Evolutionary conservation across 441 rosid species (phyloP), one percentile per base, ranked within the genome.

Genomic region (Aquilaria agallochum): DNA sequence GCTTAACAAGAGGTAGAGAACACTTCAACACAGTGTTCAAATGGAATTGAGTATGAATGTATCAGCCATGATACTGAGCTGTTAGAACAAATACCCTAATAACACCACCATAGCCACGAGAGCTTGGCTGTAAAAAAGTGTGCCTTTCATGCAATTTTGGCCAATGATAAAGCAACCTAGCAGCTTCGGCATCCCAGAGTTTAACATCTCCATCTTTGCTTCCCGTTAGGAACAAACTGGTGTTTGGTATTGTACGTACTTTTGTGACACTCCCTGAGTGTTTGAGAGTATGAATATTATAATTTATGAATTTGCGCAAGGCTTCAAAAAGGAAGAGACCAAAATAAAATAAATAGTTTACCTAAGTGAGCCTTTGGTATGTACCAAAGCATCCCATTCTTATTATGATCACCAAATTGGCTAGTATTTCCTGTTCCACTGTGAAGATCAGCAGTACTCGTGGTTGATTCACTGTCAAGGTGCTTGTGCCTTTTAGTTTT

Each of bases 331-430:
- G 45, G 45, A 7, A 34, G 9, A 58, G 20, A 15, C 45, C 5
- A 49, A 30, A 53, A 45, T 47, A 32, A 56, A 60, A 55, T 55
- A 47, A 50, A 34, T 34, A 62, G 33, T 11, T 58, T 80, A 90
- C 98, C 98, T 87, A 72, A 78, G 83, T 90, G 99, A 68, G 97
- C 96, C 78, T 94, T 94, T 63, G 99, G 96, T 69, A 94, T 80
- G 74, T 94, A 87, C 99, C 99, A 94, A 58, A 94, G 90, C 99
- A 94, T 94, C 68, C 97, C 99, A 42, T 79, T 80, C 44, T 59
- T 72, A 76, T 84, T 84, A 72, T 85, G 95, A 53, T 81, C 86
- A 27, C 77, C 76, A 10, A 73, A 60, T 64, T 78, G 84, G 58
- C 64, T 70, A 31, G 58, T 72, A n/a, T 47, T 58, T 47, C 75